These are phyloP conservation scores for Pythium apleroticum DNA, from an alignment of 352 stramenopile genomes.

Conservation along the genomic window DNA sequence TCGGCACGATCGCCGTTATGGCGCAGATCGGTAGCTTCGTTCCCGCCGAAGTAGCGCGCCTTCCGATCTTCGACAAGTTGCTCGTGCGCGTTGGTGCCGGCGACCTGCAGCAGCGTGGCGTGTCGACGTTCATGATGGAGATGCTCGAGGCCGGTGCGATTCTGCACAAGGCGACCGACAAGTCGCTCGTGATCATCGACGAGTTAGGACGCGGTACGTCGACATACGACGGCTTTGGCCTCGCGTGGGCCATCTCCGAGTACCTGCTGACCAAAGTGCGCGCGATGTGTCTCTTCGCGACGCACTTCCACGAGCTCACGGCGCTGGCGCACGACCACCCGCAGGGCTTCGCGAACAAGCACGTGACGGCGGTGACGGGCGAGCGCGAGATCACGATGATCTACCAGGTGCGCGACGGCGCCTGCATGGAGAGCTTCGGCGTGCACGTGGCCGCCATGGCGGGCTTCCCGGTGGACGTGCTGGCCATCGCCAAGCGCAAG, in stretches of 20 bases:
- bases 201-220: slow-evolving; percentile 98
- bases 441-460: slow-evolving; percentile 98
- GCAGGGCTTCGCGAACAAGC: slow-evolving; percentile 92
- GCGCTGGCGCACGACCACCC: slow-evolving; percentile 79
- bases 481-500: slow-evolving; percentile 93
- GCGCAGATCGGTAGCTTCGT: slow-evolving; percentile 98
- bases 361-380: slow-evolving; percentile 92
- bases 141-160: slow-evolving; percentile 99
- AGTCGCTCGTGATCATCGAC: slow-evolving; percentile 99
- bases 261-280: slow-evolving; percentile 93
- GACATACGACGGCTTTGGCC: slow-evolving; percentile 97
- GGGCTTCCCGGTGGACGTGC: slow-evolving; percentile 92
- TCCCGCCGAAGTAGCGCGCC: slow-evolving; percentile 87
- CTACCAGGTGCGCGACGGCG: slow-evolving; percentile 92
- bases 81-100: slow-evolving; percentile 96
- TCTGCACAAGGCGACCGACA: slow-evolving; percentile 91
- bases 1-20: slow-evolving; percentile 95
- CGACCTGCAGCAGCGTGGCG: slow-evolving; percentile 95
- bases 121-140: slow-evolving; percentile 99
- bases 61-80: slow-evolving; percentile 95
- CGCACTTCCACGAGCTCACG: slow-evolving; percentile 99
- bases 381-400: slow-evolving; percentile 90
- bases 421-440: slow-evolving; percentile 98
- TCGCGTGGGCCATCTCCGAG: slow-evolving; percentile 98
- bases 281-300: slow-evolving; percentile 93